Base-by-base conservation (phyloP, 2,329 filamentous ascomycete species). In the Fusarium pseudonygamai region DNA sequence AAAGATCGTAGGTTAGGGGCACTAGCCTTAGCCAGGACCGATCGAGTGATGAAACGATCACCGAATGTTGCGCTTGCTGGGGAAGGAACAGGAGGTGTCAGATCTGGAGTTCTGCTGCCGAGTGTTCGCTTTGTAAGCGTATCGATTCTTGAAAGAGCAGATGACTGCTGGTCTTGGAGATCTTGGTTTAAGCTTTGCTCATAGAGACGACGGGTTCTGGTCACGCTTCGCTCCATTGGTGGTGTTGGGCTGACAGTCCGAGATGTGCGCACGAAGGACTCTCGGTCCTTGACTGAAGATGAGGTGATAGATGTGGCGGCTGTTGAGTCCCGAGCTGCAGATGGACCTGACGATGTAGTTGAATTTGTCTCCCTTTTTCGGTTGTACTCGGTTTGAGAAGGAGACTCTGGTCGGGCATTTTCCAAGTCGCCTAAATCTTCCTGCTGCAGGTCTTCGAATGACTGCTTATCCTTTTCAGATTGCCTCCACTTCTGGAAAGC, bases 301-400 rank as follows among this genome's bases (percentile, higher is more conserved):
- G 87, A 80, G 22, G 84, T 90, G 57, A 97, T 86, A 0, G 96
- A 98, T 0, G 95, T 98, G 7, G 94, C 95, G 12, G 95, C 93
- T 3, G 95, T 97, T 0, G 96, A 98, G 62, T 90, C 91, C 34
- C 93, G 91, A 32, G 90, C 89, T 43, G 91, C 88, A 0, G 90
- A 91, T 11, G 90, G 92, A 8, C 83, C 84, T 0, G 90, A 92
- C 0, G 94, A 96, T 12, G 91, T 92, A 1, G 93, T 97, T 0
- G 96, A 98, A 4, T 93, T 96, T 0, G 95, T 97, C 73, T 95
- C 94, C 32, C 95, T 88, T 73, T 96, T 93, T 69, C 89, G 89
- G 76, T 92, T 92, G 78, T 92, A 95, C 26, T 89, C 89, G 3
- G 87, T 86, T 4, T 89, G 86, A 15, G 87, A 85, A 6, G 81